These are phyloP conservation scores for Podospora pseudoanserina DNA, from an alignment of 495 filamentous ascomycete genomes.

Conservation along the genomic window DNA sequence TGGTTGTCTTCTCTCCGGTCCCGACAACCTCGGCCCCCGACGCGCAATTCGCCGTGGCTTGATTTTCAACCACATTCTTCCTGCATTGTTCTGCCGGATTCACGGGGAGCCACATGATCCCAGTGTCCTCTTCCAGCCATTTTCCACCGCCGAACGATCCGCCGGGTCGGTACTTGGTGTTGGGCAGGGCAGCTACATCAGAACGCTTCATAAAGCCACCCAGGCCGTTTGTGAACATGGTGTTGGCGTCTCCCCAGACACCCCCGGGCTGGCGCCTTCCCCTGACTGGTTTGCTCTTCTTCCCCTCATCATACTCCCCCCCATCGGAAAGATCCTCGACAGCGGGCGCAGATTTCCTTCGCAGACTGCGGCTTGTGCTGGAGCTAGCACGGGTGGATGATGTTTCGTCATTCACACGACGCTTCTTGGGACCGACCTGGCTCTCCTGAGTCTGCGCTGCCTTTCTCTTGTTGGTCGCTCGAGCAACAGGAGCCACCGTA, in stretches of 20 bases:
- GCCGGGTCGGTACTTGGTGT: neutral
- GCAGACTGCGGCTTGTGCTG: neutral
- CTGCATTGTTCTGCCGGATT: neutral
- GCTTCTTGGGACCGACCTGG: neutral
- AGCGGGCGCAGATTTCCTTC: neutral
- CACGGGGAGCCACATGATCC: neutral
- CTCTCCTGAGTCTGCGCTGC: neutral
- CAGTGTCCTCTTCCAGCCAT: neutral
- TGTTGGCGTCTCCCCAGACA: neutral
- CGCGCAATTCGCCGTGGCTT: neutral
- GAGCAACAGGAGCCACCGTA: neutral
- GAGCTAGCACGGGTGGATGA: neutral
- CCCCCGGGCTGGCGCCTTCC: neutral
- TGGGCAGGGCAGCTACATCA: neutral
- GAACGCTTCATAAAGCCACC: neutral
- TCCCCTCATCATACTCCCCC: neutral
- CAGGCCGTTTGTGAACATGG: neutral
- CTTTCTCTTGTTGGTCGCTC: neutral
- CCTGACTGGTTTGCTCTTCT: neutral
- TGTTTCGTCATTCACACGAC: neutral
- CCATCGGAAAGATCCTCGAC: neutral
- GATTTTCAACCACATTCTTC: neutral
- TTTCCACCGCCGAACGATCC: neutral
- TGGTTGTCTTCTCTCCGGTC: neutral
- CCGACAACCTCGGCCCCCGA: too few relatives aligned